phyloP scores from a whole-genome alignment of 1,139 yeast species.

The Diutina neorugosa region DNA sequence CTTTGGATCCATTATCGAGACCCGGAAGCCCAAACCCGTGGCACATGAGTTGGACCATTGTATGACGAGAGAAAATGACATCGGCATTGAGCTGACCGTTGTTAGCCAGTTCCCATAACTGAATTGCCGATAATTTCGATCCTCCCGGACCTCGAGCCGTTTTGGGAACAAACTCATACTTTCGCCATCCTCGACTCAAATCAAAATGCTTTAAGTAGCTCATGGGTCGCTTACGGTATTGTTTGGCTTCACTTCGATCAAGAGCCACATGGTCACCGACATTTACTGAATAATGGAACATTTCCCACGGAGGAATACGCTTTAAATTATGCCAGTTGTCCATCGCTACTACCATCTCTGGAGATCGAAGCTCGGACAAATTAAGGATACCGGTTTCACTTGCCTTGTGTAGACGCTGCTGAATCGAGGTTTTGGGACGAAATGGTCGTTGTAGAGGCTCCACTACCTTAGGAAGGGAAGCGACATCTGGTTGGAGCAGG shows the following conservation, averaged over 20 bases:
- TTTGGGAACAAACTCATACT: background rate
- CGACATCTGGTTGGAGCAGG: background rate
- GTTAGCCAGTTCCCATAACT: background rate
- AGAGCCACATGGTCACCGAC: background rate
- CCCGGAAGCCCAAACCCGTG: background rate
- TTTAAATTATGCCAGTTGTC: background rate
- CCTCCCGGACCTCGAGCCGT: background rate
- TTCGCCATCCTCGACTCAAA: background rate
- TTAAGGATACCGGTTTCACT: background rate
- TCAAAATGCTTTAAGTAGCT: background rate
- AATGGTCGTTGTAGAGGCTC: background rate
- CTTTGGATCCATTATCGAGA: background rate
- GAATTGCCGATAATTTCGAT: background rate
- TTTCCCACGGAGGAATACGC: background rate
- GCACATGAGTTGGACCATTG: background rate
- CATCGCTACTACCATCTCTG: background rate
- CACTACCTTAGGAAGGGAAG: background rate
- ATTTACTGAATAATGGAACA: background rate
- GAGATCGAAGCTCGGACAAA: background rate
- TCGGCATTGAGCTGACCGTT: background rate
- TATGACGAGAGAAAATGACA: background rate
- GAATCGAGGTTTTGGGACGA: background rate
- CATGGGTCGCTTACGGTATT: background rate
- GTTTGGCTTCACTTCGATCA: background rate
- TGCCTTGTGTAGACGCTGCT: background rate